phyloP scores from a whole-genome alignment of 305 asterid species.

The Fraxinus sp. region DNA sequence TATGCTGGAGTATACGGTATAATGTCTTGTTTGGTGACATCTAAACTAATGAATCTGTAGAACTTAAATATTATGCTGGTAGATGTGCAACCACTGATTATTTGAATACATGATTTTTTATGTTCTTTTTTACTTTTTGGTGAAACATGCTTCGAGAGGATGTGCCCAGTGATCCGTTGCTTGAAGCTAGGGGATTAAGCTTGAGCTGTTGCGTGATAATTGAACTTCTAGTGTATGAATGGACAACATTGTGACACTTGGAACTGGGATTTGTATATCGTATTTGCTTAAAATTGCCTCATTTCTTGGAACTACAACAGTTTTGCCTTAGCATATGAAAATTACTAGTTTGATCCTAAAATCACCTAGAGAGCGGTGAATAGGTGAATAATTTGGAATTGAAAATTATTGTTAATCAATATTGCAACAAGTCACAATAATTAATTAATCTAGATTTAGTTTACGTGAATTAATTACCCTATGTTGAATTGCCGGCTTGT shows the following conservation, averaged over 20 bases:
- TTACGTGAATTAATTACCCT: background rate
- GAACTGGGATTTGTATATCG: background rate
- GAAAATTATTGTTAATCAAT: background rate
- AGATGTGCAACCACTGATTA: conserved; percentile 18
- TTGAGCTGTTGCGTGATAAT: background rate
- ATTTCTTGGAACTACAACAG: conserved; percentile 12
- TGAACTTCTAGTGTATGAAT: conserved; percentile 18
- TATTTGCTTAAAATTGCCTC: conserved; percentile 1
- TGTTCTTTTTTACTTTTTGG: conserved; percentile 5
- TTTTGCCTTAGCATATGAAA: background rate
- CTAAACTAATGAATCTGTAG: conserved; percentile 19
- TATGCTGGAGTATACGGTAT: conserved; percentile 99
- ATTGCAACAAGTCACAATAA: background rate
- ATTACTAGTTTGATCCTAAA: background rate
- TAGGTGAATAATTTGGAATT: background rate
- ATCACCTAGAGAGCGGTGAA: background rate
- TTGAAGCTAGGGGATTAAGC: conserved; percentile 11
- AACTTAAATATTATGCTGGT: conserved; percentile 18
- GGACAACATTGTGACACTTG: conserved; percentile 1
- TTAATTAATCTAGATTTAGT: background rate
- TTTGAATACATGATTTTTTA: background rate
- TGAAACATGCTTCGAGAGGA: conserved; percentile 20
- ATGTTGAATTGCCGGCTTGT: background rate
- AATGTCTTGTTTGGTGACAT: conserved; percentile 28
- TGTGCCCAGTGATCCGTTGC: conserved; percentile 5